Base-by-base conservation (phyloP, 495 filamentous ascomycete genomes). In the Umbilicaria muhlenbergii region DNA sequence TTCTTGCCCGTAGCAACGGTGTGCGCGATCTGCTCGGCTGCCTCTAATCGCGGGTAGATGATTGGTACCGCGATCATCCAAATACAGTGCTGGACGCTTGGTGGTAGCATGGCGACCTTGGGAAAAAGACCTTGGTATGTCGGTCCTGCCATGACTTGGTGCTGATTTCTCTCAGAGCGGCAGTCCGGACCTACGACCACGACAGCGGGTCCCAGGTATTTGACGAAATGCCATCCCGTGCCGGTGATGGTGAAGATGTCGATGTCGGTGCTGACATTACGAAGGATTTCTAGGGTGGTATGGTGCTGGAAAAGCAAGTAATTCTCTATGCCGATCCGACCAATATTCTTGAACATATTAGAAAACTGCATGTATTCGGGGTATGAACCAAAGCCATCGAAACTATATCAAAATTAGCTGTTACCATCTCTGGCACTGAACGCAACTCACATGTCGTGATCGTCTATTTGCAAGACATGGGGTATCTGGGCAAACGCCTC, bases 261-360 rank as follows among this genome's bases (percentile, higher is more conserved):
- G 18, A 75, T 69, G 46, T 96, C 92, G 39, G 81, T 82, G 53
- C 70, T 78, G 42, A 88, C 77, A 49, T 86, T 86, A 28, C 89
- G 80, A 14, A 98, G 75, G 28, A 96, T 82, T 52, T 96, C 92
- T 14, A 92, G 74, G 1, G 87, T 94, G 0, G 92, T 94, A 59
- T 98, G 91, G 57, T 98, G 91, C 54, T 98, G 91, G 67, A 98
- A 98, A 15, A 98, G 77, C n/a, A 98, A 71, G 55, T 95, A 98
- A 86, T 94, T 95, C 47, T 95, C 86, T 42, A 93, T 89, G n/a
- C 85, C 92, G 21, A 98, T 80, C 17, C 91, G 81, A 18, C 91
- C 91, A 51, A 96, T 94, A 58, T 94, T 94, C 60, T 94, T 94
- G 70, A 98, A 95, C 66, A 95, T 86, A 44, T 92, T 80, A 1